Evolutionary conservation across 169 alveolate genomes (phyloP), one percentile per base, ranked within the genome.

Genomic region (Babesia caballi): DNA sequence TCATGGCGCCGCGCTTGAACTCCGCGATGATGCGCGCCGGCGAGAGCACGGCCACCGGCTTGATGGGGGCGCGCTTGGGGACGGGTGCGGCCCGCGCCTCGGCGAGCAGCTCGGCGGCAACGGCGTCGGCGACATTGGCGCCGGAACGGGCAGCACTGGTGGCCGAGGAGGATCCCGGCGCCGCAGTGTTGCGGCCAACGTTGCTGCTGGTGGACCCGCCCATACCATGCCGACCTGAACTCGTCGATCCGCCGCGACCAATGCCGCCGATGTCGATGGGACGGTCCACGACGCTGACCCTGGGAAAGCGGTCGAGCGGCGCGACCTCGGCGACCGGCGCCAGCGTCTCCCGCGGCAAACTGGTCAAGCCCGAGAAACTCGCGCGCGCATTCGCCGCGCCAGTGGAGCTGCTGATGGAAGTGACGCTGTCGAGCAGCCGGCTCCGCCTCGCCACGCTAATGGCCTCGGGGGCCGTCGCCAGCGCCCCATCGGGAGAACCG

Each of bases 1-100:
- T 71, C 67, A 81, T 27, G 28, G 49, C 46, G 40, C 84, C 84
- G 17, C 52, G 52, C 38, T 61, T 66, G 53, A 61, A 81, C 40
- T 69, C 80, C 2, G 68, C 56, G 38, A 81, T 71, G 35, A 71
- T 60, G 28, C 68, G 27, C 0, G 88, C 84, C 1, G 88, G 88
- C 15, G 76, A 50, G 38, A 81, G 47, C 30, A 65, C 70, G 9
- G 42, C 61, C 23, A 60, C 66, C 17, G 88, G 88, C 35, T 54
- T 77, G 30, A 40, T 52, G 3, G 67, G 54, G 4, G 41, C 40
- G 32, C 52, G 38, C 65, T 61, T 53, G n/a, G 60, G 58, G 12
- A 32, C 25, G 2, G 60, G 40, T 1, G 73, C 73, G 8, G 35
- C 40, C 9, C 54, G 14, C n/a, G 69, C 54, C 15, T 56, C 52